phyloP scores from a whole-genome alignment of 805 yeast genomes.

The Sugiyamaella qingdaonensis region DNA sequence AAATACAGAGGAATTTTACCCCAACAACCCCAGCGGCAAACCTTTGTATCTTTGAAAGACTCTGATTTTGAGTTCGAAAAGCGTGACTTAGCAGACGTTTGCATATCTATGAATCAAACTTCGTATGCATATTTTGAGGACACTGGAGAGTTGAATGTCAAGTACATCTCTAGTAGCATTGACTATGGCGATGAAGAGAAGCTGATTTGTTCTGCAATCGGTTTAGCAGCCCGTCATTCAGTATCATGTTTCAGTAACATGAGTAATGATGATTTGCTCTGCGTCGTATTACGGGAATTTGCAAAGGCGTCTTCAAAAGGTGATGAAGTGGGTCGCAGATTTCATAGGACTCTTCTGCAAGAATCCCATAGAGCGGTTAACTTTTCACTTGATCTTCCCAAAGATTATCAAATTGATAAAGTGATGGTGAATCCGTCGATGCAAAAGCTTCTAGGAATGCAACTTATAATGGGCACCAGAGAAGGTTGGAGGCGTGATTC shows the following conservation, averaged over 20 bases:
- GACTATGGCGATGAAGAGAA: slow-evolving; percentile 5
- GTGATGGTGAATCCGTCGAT: slow-evolving; percentile 71
- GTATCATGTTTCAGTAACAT: slow-evolving; percentile 64
- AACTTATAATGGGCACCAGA: slow-evolving; percentile 56
- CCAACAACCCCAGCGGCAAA: slow-evolving; percentile 13
- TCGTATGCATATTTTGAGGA: slow-evolving; percentile 24
- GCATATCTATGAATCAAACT: slow-evolving; percentile 33
- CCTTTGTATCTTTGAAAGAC: slow-evolving; percentile 19
- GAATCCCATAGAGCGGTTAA: slow-evolving; percentile 76
- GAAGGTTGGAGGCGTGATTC: slow-evolving; percentile 43
- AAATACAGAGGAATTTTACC: slow-evolving; percentile 13
- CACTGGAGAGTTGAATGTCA: slow-evolving; percentile 18
- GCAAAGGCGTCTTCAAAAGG: slow-evolving; percentile 28
- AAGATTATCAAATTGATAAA: slow-evolving; percentile 68
- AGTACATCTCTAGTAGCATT: slow-evolving; percentile 15
- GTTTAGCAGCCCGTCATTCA: slow-evolving; percentile 63
- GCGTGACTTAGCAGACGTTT: slow-evolving; percentile 18
- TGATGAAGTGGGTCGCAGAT: slow-evolving; percentile 25
- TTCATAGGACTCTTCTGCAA: slow-evolving; percentile 44
- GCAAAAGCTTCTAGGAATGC: slow-evolving; percentile 67
- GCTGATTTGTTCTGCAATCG: slow-evolving; percentile 39
- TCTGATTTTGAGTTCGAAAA: slow-evolving; percentile 20
- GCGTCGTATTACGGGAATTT: slow-evolving; percentile 40
- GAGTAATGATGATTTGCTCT: slow-evolving; percentile 65
- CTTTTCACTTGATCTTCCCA: slow-evolving; percentile 62